Evolutionary conservation across 345 rosid genomes (phyloP).

Genomic region (Salix dunnii): DNA sequence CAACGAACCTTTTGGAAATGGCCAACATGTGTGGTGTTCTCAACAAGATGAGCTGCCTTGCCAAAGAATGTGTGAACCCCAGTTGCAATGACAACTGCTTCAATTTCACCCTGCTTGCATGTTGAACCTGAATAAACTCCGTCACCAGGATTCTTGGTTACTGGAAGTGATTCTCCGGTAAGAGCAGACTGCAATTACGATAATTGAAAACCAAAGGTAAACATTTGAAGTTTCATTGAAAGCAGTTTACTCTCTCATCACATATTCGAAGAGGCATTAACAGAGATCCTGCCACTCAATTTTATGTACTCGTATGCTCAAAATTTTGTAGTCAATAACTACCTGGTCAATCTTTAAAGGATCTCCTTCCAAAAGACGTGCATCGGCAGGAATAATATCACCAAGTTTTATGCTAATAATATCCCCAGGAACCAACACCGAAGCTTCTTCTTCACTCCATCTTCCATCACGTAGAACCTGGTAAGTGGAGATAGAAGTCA

Average conservation of each 20-base stretch:
- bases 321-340: neutral
- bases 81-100: conserved; percentile 38
- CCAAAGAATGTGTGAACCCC: conserved; percentile 42
- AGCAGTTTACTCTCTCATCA: no score
- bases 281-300: neutral
- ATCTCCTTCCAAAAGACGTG: conserved; percentile 72
- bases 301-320: neutral
- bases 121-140: conserved; percentile 41
- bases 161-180: conserved; percentile 53
- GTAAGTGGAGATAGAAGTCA: neutral
- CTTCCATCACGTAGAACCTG: conserved; percentile 51
- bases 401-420: conserved; percentile 42
- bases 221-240: neutral
- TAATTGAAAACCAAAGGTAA: neutral
- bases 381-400: conserved; percentile 70
- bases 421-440: conserved; percentile 72
- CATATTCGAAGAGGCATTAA: neutral
- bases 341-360: conserved; percentile 68
- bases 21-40: conserved; percentile 33
- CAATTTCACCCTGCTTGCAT: conserved; percentile 46
- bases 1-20: conserved; percentile 32
- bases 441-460: conserved; percentile 71
- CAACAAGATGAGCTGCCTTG: conserved; percentile 46
- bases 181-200: conserved; percentile 41
- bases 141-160: conserved; percentile 33